phyloP scores from a whole-genome alignment of 768 basidiomycete genomes.

The Russula brevipes region DNA sequence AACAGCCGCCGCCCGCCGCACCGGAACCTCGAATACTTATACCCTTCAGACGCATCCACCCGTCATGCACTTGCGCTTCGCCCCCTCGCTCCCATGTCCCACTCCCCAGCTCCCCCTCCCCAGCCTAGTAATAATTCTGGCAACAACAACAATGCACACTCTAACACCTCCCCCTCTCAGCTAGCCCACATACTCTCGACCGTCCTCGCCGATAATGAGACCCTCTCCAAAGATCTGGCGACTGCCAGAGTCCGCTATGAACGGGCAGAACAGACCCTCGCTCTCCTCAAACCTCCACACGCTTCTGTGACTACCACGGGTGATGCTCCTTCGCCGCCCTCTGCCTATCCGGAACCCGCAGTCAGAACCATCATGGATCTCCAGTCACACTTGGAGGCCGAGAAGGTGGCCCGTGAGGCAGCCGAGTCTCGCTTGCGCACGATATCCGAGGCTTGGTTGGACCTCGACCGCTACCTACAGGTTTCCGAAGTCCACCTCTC shows the following conservation, averaged over 20 bases:
- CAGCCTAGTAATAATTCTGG: conserved; percentile 11
- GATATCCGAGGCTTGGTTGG: conserved; percentile 23
- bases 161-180: conserved; percentile 22
- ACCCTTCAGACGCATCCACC: conserved; percentile 19
- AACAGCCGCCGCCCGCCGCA: conserved; percentile 25
- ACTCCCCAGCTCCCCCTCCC: conserved; percentile 24
- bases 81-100: conserved; percentile 24
- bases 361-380: conserved; percentile 23
- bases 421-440: conserved; percentile 22
- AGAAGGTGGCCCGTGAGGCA: conserved; percentile 23
- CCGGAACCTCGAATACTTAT: conserved; percentile 26
- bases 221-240: conserved; percentile 21
- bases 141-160: conserved; percentile 6
- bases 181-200: conserved; percentile 25
- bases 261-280: conserved; percentile 22
- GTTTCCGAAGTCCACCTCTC: conserved; percentile 16
- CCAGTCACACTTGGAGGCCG: conserved; percentile 19
- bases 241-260: conserved; percentile 20
- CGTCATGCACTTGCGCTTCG: conserved; percentile 23
- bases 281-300: conserved; percentile 15
- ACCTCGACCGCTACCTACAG: conserved; percentile 24
- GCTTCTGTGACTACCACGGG: conserved; percentile 3
- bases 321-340: conserved; percentile 12
- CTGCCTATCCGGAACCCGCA: conserved; percentile 18
- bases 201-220: conserved; percentile 26